Conservation (phyloP, 2,329 filamentous ascomycete species). For the Rhytidhysteron rufulum region DNA sequence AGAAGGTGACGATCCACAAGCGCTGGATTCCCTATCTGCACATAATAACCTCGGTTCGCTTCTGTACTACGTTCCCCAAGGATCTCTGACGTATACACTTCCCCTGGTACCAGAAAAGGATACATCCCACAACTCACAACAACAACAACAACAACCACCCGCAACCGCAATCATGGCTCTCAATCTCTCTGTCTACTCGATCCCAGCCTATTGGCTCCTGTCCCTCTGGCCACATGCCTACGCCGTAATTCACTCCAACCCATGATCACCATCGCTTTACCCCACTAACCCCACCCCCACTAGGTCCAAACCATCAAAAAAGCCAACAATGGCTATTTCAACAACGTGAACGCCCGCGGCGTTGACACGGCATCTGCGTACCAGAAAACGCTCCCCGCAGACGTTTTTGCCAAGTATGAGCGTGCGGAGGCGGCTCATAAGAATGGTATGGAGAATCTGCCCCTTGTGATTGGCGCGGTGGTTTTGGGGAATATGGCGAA, state of each 20-base stretch:
- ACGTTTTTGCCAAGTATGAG: slow-evolving; percentile 38
- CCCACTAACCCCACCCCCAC: background rate
- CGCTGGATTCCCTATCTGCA: too few species aligned
- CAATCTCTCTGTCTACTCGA: slow-evolving; percentile 24
- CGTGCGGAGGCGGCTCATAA: slow-evolving; percentile 42
- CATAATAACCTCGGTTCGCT: too few species aligned
- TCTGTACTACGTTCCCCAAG: too few species aligned
- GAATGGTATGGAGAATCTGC: slow-evolving; percentile 45
- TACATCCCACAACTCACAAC: too few species aligned
- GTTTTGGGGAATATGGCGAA: slow-evolving; percentile 39
- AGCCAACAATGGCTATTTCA: slow-evolving; percentile 24
- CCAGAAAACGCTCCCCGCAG: slow-evolving; percentile 27
- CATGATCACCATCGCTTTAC: background rate
- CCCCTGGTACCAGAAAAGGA: too few species aligned
- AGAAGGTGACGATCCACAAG: too few species aligned
- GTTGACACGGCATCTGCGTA: slow-evolving; percentile 21
- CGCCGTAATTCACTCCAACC: slow-evolving; percentile 11
- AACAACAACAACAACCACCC: background rate
- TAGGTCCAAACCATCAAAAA: slow-evolving; percentile 9
- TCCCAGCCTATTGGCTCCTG: slow-evolving; percentile 22
- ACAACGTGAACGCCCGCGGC: slow-evolving; percentile 42
- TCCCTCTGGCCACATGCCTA: slow-evolving; percentile 17
- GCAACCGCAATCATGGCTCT: slow-evolving; percentile 9
- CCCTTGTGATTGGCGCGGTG: slow-evolving; percentile 43
- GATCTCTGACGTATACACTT: too few species aligned